Evolutionary conservation across 2,329 filamentous ascomycete genomes (phyloP), one percentile per base, ranked within the genome.

Genomic region (Venturia effusa): DNA sequence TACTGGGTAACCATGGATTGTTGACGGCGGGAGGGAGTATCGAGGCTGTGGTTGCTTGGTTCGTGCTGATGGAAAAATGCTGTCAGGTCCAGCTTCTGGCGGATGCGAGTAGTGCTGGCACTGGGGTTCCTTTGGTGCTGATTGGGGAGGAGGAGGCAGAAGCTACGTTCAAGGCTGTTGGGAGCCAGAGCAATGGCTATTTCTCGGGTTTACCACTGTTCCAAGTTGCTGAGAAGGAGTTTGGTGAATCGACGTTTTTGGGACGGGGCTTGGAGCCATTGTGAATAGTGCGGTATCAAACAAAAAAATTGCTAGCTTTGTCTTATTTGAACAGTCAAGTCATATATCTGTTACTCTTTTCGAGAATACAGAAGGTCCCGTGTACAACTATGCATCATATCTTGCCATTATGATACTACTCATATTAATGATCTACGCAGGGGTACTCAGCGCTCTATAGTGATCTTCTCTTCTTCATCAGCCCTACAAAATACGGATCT

Each of bases 141-240:
- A 68, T 68, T 62, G 65, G 66, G 10, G 63, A 67, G 17, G 64
- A 43, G 60, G 66, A 67, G 59, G 66, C 66, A 10, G 10, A 55
- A 39, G 41, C 11, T n/a, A 67, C 66, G 43, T 67, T 65, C 62
- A 61, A 67, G 13, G 80, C 83, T 0, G 78, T 90, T 3, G 88
- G 88, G 0, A 82, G 78, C 0, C 78, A 81, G n/a, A 70, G 72
- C 39, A 85, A 83, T 0, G 88, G 88, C 0, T 90, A 83, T 79
- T 92, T 91, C 91, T 84, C 81, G 68, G 88, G 85, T 7, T 86
- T 86, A 75, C 88, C 88, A 17, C 69, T 86, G 67, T 91, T 90
- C 75, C 87, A 90, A 75, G 75, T 89, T 48, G 83, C 88, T 66
- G 81, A 86, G 69, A 81, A 81, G 71, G 83, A 87, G 74, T 83